A percentile compares a stretch with the other conserved stretches of the same genome.
These are phyloP conservation scores for Metroxylon sagu DNA, from an alignment of 176 grass and related monocot species.

Conservation along the genomic window DNA sequence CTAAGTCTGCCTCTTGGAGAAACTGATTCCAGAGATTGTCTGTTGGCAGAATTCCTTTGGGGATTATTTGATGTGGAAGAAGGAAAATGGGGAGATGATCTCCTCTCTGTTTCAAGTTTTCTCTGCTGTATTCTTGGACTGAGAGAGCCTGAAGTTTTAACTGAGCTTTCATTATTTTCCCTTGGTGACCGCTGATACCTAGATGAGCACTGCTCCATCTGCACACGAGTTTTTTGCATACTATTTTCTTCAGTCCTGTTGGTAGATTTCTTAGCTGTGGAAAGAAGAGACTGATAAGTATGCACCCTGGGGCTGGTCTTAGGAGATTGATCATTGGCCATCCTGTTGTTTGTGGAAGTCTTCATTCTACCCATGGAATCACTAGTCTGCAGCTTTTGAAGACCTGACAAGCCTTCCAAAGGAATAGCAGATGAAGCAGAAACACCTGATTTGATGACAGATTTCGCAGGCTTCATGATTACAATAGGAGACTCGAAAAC, in stretches of 20 bases:
- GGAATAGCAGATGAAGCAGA: constrained; percentile 31
- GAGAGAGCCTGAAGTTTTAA: constrained; percentile 52
- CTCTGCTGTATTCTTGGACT: constrained; percentile 70
- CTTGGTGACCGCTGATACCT: constrained; percentile 34
- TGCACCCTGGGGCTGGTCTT: constrained; percentile 36
- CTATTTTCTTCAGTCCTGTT: constrained; percentile 44
- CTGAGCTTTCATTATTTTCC: constrained; percentile 30
- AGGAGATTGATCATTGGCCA: constrained; percentile 29
- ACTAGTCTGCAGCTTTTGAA: constrained; percentile 32
- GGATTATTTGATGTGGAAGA: constrained; percentile 37
- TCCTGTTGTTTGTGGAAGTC: constrained; percentile 20
- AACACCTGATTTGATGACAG: constrained; percentile 27
- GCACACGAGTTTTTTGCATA: constrained; percentile 41
- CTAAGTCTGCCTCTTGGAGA: constrained; percentile 64
- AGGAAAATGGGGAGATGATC: constrained; percentile 45
- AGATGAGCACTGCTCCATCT: constrained; percentile 28
- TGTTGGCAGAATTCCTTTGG: constrained; percentile 41
- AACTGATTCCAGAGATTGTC: constrained; percentile 47
- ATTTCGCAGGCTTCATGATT: constrained; percentile 88
- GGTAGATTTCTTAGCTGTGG: constrained; percentile 34
- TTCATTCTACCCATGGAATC: constrained; percentile 42
- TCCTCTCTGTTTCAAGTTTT: constrained; percentile 42
- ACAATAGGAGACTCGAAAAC: constrained; percentile 77
- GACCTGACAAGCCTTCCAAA: constrained; percentile 33
- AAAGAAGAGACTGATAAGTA: constrained; percentile 27